These are phyloP conservation scores for Laburnicola sp. DNA, from an alignment of 2,329 filamentous ascomycete species.

Conservation along the genomic window DNA sequence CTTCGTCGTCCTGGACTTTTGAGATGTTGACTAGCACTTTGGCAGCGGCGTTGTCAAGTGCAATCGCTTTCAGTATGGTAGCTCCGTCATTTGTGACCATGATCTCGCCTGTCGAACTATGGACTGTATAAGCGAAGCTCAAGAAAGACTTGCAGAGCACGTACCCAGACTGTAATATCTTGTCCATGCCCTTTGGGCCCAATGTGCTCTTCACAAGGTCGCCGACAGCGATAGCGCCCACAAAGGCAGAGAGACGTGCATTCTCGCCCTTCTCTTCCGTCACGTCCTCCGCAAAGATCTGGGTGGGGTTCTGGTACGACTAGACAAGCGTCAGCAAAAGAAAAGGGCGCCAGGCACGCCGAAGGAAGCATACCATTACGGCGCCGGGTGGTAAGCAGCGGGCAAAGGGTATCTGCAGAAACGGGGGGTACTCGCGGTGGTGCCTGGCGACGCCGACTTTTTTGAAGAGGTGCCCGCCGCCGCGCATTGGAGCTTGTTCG, in stretches of 20 bases:
- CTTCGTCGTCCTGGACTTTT: slow-evolving; percentile 98
- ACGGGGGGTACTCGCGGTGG: slow-evolving; percentile 32
- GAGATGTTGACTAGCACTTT: slow-evolving; percentile 99
- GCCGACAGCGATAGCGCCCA: slow-evolving; percentile 95
- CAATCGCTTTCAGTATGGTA: slow-evolving; percentile 97
- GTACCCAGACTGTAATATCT: slow-evolving; percentile 93
- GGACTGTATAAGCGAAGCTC: slow-evolving; percentile 26
- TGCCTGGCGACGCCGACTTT: slow-evolving; percentile 42
- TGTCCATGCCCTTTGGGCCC: slow-evolving; percentile 98
- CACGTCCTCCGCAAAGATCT: slow-evolving; percentile 97
- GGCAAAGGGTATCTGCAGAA: slow-evolving; percentile 38
- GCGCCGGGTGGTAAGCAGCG: slow-evolving; percentile 21
- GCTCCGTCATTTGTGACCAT: slow-evolving; percentile 99
- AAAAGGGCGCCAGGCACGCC: not conserved
- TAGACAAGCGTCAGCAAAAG: slow-evolving; percentile 24
- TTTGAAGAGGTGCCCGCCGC: slow-evolving; percentile 32
- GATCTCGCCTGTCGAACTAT: slow-evolving; percentile 89
- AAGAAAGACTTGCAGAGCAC: slow-evolving; percentile 41
- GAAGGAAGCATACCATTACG: slow-evolving; percentile 36
- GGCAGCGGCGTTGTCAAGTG: slow-evolving; percentile 95
- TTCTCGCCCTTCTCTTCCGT: slow-evolving; percentile 99
- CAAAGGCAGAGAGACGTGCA: slow-evolving; percentile 96
- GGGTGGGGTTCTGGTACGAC: slow-evolving; percentile 72
- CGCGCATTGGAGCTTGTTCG: slow-evolving; percentile 27
- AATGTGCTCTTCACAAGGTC: slow-evolving; percentile 97